Percentiles rank a stretch among this genome's conserved stretches.
These are phyloP conservation scores for Murraya paniculata DNA, from an alignment of 345 rosid genomes.

Conservation along the genomic window DNA sequence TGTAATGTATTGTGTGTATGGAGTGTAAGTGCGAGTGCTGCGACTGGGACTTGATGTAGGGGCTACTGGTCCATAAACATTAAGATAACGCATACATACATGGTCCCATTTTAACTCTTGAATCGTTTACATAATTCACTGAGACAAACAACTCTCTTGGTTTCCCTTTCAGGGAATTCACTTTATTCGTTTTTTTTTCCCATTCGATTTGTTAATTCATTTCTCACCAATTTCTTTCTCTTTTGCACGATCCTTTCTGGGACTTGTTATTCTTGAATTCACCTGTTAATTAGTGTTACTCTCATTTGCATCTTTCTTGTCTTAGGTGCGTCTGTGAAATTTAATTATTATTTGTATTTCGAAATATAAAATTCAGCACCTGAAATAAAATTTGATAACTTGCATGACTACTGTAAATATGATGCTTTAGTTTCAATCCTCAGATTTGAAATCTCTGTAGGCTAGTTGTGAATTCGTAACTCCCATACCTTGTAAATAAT, in stretches of 20 bases:
- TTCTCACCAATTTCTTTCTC: neutral
- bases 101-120: slow-evolving; percentile 13
- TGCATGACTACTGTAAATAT: too few relatives aligned
- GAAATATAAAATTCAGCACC: too few relatives aligned
- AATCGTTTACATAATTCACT: slow-evolving; percentile 32
- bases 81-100: neutral
- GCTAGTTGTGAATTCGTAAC: too few relatives aligned
- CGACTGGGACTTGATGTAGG: slow-evolving; percentile 28
- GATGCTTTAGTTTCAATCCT: too few relatives aligned
- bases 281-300: too few relatives aligned
- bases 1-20: neutral
- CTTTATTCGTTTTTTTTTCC: slow-evolving; percentile 4
- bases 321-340: too few relatives aligned
- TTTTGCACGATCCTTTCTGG: neutral
- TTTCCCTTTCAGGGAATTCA: slow-evolving; percentile 5
- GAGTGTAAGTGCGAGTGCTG: slow-evolving; percentile 13
- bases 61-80: too few relatives aligned
- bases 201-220: neutral
- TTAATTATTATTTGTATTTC: too few relatives aligned
- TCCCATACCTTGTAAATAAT: too few relatives aligned
- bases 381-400: too few relatives aligned
- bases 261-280: neutral
- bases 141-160: slow-evolving; percentile 15
- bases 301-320: too few relatives aligned
- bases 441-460: too few relatives aligned